A percentile compares a stretch with the other conserved stretches of the same genome.
Evolutionary conservation across 169 alveolate genomes (phyloP).

Genomic region (Plasmodium gaboni): DNA sequence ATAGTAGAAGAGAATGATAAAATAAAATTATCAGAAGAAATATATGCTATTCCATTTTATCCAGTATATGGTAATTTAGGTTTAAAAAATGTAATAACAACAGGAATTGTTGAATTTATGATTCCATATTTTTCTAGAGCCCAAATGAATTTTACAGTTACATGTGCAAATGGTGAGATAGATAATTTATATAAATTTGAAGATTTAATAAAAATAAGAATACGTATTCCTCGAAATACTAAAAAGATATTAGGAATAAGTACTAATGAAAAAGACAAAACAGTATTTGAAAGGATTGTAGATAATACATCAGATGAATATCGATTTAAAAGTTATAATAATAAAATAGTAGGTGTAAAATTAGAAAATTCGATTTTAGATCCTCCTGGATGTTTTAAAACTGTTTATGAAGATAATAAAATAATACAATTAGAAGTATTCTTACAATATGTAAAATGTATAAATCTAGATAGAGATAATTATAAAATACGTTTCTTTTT

Average conservation of each 20-base stretch:
- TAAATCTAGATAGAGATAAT: constrained; percentile 36
- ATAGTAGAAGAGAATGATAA: constrained; percentile 1
- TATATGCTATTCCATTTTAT: constrained; percentile 27
- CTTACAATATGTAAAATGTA: constrained; percentile 13
- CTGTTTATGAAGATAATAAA: constrained; percentile 19
- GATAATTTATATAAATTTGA: constrained; percentile 33
- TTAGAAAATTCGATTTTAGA: constrained; percentile 42
- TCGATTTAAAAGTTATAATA: constrained; percentile 14
- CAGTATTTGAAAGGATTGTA: constrained; percentile 26
- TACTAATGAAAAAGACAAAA: constrained; percentile 19
- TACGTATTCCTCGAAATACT: constrained; percentile 23
- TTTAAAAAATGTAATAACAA: constrained; percentile 17
- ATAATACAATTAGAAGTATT: constrained; percentile 18
- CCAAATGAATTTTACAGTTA: neutral
- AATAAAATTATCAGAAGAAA: neutral
- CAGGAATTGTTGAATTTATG: constrained; percentile 37
- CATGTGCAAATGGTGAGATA: constrained; percentile 42
- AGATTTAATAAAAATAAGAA: constrained; percentile 18
- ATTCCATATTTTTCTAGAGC: constrained; percentile 12
- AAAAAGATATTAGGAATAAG: constrained; percentile 29
- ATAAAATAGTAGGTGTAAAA: constrained; percentile 22
- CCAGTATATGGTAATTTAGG: constrained; percentile 31
- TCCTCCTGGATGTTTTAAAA: constrained; percentile 43
- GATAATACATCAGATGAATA: constrained; percentile 11
- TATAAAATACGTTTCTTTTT: constrained; percentile 25